Evolutionary conservation across 2,329 filamentous ascomycete species (phyloP).

Genomic region (Cordyceps fumosorosea): DNA sequence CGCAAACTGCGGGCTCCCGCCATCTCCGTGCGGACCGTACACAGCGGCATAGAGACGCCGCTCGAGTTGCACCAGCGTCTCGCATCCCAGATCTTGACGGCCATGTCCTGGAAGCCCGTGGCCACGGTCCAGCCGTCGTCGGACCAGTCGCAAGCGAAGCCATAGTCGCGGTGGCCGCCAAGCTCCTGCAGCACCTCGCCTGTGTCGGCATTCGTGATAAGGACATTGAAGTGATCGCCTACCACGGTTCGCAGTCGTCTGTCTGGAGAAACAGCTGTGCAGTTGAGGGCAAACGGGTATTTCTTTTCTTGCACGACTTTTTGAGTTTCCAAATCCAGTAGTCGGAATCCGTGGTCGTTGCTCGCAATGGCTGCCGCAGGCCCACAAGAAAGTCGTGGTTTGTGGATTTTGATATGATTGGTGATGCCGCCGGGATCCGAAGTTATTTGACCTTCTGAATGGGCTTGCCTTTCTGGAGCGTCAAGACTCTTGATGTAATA

Average conservation of each 20-base stretch:
- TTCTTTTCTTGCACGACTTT: constrained; percentile 45
- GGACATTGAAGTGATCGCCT: constrained; percentile 58
- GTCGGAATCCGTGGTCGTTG: constrained; percentile 53
- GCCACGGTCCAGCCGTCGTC: constrained; percentile 70
- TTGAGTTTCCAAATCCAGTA: constrained; percentile 53
- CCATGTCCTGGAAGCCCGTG: constrained; percentile 70
- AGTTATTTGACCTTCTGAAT: constrained; percentile 42
- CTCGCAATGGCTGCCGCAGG: constrained; percentile 56
- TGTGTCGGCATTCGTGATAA: constrained; percentile 64
- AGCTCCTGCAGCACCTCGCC: constrained; percentile 53
- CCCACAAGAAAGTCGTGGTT: constrained; percentile 41
- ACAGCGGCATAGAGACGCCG: constrained; percentile 41
- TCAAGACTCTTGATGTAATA: constrained; percentile 45
- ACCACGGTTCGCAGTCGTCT: constrained; percentile 65
- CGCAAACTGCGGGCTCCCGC: constrained; percentile 61
- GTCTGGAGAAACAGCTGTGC: constrained; percentile 65
- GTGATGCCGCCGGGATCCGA: constrained; percentile 49
- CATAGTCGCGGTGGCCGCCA: constrained; percentile 60
- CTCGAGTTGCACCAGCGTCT: constrained; percentile 56
- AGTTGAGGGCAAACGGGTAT: constrained; percentile 63
- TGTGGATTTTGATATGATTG: constrained; percentile 56
- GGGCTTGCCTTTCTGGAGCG: constrained; percentile 28
- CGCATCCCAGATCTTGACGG: constrained; percentile 70
- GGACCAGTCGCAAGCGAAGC: constrained; percentile 75
- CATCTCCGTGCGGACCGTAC: constrained; percentile 57